These are phyloP conservation scores for Populus hybrid DNA, from an alignment of 441 rosid species.

Conservation along the genomic window DNA sequence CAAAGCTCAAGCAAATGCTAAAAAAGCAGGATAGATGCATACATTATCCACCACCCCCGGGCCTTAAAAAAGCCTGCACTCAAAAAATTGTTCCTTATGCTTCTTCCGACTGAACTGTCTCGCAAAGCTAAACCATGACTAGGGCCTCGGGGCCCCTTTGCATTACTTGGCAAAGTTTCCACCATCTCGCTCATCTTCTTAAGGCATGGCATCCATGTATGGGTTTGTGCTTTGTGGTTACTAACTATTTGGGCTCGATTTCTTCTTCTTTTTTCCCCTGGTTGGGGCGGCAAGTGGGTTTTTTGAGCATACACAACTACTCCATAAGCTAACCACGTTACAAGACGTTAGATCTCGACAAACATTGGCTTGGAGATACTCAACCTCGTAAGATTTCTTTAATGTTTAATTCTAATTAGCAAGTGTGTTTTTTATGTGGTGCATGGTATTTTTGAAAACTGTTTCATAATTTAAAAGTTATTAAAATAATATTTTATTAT, in stretches of 20 bases:
- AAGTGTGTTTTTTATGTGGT: too few species aligned
- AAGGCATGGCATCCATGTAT: neutral
- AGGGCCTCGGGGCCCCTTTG: neutral
- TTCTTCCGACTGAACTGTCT: neutral
- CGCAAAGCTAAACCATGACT: neutral
- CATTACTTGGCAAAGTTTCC: neutral
- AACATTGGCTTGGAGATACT: neutral
- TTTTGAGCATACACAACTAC: neutral
- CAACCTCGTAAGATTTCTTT: neutral
- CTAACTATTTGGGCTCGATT: too few species aligned
- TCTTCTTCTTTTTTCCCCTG: neutral
- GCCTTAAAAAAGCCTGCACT: neutral
- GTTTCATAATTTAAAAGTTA: too few species aligned
- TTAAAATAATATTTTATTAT: too few species aligned
- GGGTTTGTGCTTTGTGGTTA: neutral
- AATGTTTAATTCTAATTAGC: too few species aligned
- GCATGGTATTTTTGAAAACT: too few species aligned
- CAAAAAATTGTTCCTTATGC: neutral
- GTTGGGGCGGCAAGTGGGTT: neutral
- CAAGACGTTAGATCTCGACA: too few species aligned
- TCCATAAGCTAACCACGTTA: too few species aligned
- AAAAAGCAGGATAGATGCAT: neutral
- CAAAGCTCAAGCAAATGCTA: neutral
- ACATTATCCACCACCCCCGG: neutral
- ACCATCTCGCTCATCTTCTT: neutral